Conservation (phyloP, 495 filamentous ascomycete species). For the Hamigera avellanea region DNA sequence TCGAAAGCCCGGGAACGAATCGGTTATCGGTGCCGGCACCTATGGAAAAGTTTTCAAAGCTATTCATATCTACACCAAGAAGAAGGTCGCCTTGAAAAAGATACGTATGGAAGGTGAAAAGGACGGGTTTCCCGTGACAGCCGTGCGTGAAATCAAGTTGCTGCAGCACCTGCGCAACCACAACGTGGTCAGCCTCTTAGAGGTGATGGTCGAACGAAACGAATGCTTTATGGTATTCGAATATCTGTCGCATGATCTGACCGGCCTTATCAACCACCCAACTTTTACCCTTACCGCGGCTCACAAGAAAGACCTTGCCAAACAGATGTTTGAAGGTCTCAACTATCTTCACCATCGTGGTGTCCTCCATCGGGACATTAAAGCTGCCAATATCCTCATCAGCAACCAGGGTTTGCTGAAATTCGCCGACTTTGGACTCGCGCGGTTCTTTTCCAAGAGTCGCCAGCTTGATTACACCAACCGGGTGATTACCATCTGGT, state of each 20-base stretch:
- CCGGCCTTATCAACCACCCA: conserved; percentile 83
- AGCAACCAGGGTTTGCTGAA: conserved; percentile 82
- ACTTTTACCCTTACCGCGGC: conserved; percentile 74
- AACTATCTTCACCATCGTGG: conserved; percentile 90
- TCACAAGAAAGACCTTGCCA: conserved; percentile 89
- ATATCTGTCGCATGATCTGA: conserved; percentile 91
- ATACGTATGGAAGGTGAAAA: conserved; percentile 93
- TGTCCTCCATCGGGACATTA: conserved; percentile 91
- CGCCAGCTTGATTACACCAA: conserved; percentile 96
- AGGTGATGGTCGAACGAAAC: conserved; percentile 97
- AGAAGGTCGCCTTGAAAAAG: conserved; percentile 85
- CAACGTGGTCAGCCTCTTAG: conserved; percentile 70
- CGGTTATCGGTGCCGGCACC: conserved; percentile 84
- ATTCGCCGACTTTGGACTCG: conserved; percentile 91
- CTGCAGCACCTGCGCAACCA: conserved; percentile 85
- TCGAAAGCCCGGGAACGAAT: conserved; percentile 87
- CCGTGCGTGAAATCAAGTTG: conserved; percentile 91
- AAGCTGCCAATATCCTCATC: conserved; percentile 89
- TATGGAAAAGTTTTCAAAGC: conserved; percentile 98
- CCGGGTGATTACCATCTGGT: conserved; percentile 95
- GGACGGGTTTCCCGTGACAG: conserved; percentile 95
- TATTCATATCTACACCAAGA: conserved; percentile 87
- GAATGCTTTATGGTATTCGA: conserved; percentile 99
- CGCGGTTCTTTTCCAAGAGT: conserved; percentile 92
- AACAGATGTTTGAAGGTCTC: conserved; percentile 88